Conservation (phyloP, 192 early-diverging fungal genomes). For the Podila epicladia region DNA sequence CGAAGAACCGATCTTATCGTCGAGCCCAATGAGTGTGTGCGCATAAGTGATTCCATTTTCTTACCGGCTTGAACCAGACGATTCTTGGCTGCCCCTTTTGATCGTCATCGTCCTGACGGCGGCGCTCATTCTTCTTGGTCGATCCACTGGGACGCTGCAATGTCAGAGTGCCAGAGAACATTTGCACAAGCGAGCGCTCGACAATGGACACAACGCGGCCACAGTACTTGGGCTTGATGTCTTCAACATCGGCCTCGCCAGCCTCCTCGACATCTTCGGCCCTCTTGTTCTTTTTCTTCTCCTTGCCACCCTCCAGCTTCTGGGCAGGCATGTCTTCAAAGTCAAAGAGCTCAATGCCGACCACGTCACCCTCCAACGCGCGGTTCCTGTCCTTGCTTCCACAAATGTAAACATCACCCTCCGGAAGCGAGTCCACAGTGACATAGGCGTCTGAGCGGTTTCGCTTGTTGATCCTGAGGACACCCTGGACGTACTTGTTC, state of each 20-base stretch:
- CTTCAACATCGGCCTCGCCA: conserved; percentile 63
- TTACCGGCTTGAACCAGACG: conserved; percentile 86
- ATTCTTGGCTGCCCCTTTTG: conserved; percentile 63
- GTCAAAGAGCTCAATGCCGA: conserved; percentile 78
- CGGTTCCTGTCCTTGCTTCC: conserved; percentile 83
- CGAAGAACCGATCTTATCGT: background rate
- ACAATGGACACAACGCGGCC: conserved; percentile 67
- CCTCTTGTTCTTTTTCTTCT: conserved; percentile 63
- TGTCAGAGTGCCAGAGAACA: conserved; percentile 62
- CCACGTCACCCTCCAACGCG: conserved; percentile 86
- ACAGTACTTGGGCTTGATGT: conserved; percentile 63
- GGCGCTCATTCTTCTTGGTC: conserved; percentile 41
- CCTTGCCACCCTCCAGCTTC: conserved; percentile 65
- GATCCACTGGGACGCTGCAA: conserved; percentile 40
- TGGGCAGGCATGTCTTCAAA: conserved; percentile 70
- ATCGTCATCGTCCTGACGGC: conserved; percentile 53
- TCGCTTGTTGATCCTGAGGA: conserved; percentile 86
- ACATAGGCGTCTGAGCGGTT: conserved; percentile 92
- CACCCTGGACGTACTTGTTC: conserved; percentile 72
- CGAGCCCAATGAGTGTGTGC: background rate
- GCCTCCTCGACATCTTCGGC: conserved; percentile 52
- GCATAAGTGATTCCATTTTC: background rate
- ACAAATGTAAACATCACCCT: conserved; percentile 82
- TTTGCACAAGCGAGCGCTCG: conserved; percentile 64
- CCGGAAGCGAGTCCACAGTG: conserved; percentile 70